Base-by-base conservation (phyloP, 371 early-diverging fungal genomes). In the Apophysomyces sp. region DNA sequence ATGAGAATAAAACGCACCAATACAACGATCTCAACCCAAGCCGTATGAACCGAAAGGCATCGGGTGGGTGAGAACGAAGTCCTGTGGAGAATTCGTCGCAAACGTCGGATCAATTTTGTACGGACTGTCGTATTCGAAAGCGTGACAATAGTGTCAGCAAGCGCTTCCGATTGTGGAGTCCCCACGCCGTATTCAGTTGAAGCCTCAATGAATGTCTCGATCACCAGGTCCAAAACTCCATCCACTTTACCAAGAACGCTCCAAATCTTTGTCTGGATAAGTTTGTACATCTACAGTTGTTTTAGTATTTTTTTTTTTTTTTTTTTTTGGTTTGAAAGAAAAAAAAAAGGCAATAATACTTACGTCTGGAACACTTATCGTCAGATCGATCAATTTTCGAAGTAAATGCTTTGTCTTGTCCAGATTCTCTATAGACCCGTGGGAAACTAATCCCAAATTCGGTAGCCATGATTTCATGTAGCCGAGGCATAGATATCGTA, bases 391-490 rank as follows among this genome's bases (percentile, higher is more conserved):
- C 63, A 97, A 76, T 30, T 84, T 76, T 57, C 86, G 85, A 53
- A 96, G 62, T 16, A 96, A 82, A 62, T 94, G 90, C 26, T 86
- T 83, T 26, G 91, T 82, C 67, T 91, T 92, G 8, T 73, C 71
- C 15, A 84, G 77, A 32, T 81, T 76, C 1, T 68, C 66, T 5
- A 71, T 62, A 28, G 76, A 71, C 44, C 74, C 81, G 27, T 83
- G 77, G 60, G 85, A 84, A 60, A 87, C 89, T 61, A 80, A 74
- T 4, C 87, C 86, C 27, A 97, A 67, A 60, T 94, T 94, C 0
- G 86, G 74, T 52, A 95, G 63, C 97, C 96, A 97, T 0, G 96
- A 96, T 27, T 87, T 82, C 82, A 96, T 89, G 68, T 94, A 96
- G 71, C 95, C 92, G 58, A 97, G 77, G 36, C 94, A 92, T 52